phyloP scores from a whole-genome alignment of 352 stramenopile genomes.

The Blastocystis sp. region DNA sequence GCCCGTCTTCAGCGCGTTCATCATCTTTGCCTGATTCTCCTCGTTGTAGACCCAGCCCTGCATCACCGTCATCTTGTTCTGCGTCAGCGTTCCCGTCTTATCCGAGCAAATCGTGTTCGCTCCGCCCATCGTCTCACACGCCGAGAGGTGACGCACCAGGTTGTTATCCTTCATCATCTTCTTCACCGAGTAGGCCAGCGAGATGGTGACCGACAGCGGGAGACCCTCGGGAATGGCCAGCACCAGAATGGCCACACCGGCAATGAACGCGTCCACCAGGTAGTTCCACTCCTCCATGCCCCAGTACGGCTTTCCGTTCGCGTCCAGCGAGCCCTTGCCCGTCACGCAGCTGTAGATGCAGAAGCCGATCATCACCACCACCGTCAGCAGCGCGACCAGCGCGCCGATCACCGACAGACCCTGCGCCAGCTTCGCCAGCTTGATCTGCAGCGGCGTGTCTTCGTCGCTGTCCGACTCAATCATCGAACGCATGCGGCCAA shows the following conservation, averaged over 20 bases:
- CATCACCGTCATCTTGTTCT: conserved; percentile 87
- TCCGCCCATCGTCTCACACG: conserved; percentile 80
- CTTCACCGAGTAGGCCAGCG: conserved; percentile 77
- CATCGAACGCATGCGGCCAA: conserved; percentile 74
- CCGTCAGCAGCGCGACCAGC: background rate
- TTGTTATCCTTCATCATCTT: conserved; percentile 73
- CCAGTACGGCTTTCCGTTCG: background rate
- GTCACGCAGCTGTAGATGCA: background rate
- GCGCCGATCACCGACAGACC: conserved; percentile 57
- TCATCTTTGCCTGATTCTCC: conserved; percentile 60
- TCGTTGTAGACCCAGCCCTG: conserved; percentile 68
- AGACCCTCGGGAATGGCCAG: conserved; percentile 90
- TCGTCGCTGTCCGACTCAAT: conserved; percentile 47
- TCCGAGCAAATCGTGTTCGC: conserved; percentile 88
- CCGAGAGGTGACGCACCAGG: conserved; percentile 71
- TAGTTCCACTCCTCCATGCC: background rate
- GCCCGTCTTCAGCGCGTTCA: conserved; percentile 31
- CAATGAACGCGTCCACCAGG: background rate
- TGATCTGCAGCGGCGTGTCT: conserved; percentile 70
- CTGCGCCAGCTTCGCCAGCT: conserved; percentile 71
- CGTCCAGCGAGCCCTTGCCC: background rate
- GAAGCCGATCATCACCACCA: conserved; percentile 14
- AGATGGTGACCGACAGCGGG: conserved; percentile 86
- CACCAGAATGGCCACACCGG: conserved; percentile 66
- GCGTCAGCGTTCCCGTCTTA: conserved; percentile 90